phyloP scores from a whole-genome alignment of 495 filamentous ascomycete species.

The Penicillium cinerascens region DNA sequence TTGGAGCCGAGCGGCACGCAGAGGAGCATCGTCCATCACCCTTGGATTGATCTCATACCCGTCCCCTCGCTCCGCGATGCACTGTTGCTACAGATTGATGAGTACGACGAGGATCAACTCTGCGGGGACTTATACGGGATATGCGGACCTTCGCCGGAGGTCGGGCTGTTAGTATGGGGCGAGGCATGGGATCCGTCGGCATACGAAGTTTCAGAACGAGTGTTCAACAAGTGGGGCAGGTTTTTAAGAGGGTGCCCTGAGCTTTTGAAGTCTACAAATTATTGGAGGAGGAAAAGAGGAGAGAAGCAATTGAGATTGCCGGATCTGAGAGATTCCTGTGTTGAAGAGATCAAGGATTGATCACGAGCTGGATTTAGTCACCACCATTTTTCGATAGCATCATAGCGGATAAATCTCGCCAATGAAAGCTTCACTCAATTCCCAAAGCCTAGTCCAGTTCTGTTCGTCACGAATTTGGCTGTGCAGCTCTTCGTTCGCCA shows the following conservation, averaged over 20 bases:
- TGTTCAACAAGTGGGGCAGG: constrained; percentile 19
- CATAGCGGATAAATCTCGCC: constrained; percentile 4
- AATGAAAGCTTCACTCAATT: constrained; percentile 14
- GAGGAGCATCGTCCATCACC: constrained; percentile 22
- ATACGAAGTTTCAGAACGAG: constrained; percentile 19
- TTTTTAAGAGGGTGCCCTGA: constrained; percentile 17
- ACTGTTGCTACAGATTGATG: neutral
- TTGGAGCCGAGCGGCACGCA: constrained; percentile 16
- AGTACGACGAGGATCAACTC: constrained; percentile 19
- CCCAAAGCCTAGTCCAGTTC: constrained; percentile 18
- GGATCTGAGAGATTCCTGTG: neutral
- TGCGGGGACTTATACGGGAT: constrained; percentile 19
- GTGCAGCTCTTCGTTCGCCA: constrained; percentile 18
- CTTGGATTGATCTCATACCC: constrained; percentile 26
- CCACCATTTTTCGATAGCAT: neutral
- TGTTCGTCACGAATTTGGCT: constrained; percentile 11
- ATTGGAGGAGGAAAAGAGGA: constrained; percentile 21
- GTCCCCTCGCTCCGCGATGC: constrained; percentile 15
- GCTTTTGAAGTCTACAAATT: constrained; percentile 18
- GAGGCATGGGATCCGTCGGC: constrained; percentile 23
- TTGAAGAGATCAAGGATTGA: constrained; percentile 1
- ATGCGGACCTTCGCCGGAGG: neutral
- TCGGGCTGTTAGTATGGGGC: constrained; percentile 22
- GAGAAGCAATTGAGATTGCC: constrained; percentile 11
- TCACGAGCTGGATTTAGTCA: neutral